phyloP scores from a whole-genome alignment of 208 protist species.

The Vickermania ingenoplastis region DNA sequence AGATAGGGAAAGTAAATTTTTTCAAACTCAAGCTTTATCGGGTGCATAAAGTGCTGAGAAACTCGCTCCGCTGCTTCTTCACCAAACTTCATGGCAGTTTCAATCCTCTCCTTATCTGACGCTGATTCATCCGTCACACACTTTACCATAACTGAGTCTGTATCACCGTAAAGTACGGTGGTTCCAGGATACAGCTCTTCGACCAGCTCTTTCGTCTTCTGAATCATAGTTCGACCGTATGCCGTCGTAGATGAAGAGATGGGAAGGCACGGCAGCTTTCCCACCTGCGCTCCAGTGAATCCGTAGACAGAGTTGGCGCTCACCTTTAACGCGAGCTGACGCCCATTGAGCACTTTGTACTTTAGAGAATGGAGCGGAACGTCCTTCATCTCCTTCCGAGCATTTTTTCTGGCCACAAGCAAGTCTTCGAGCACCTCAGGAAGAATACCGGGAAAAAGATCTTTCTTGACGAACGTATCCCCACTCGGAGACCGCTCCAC shows the following conservation, averaged over 20 bases:
- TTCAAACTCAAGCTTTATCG: conserved; percentile 99
- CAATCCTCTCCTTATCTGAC: conserved; percentile 52
- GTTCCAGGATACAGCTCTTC: conserved; percentile 95
- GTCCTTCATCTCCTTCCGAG: conserved; percentile 77
- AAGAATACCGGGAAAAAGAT: conserved; percentile 68
- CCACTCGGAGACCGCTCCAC: conserved; percentile 58
- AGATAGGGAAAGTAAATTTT: conserved; percentile 99
- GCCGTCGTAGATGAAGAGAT: conserved; percentile 92
- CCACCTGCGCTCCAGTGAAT: conserved; percentile 97
- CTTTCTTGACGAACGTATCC: conserved; percentile 72
- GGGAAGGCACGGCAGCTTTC: conserved; percentile 98
- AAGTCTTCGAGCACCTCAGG: conserved; percentile 82
- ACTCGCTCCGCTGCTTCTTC: conserved; percentile 90
- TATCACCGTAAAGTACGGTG: conserved; percentile 99
- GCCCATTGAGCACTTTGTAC: conserved; percentile 94
- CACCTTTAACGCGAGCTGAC: conserved; percentile 99
- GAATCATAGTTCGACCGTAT: conserved; percentile 99
- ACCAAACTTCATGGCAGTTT: conserved; percentile 67
- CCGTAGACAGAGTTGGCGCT: conserved; percentile 99
- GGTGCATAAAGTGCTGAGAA: conserved; percentile 76
- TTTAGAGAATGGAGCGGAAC: conserved; percentile 67
- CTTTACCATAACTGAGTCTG: conserved; percentile 99
- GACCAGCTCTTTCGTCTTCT: conserved; percentile 92
- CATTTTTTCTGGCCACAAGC: conserved; percentile 67
- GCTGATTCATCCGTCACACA: conserved; percentile 52